Base-by-base conservation (phyloP, 202 grass and related monocot species). In the Setaria viridis region DNA sequence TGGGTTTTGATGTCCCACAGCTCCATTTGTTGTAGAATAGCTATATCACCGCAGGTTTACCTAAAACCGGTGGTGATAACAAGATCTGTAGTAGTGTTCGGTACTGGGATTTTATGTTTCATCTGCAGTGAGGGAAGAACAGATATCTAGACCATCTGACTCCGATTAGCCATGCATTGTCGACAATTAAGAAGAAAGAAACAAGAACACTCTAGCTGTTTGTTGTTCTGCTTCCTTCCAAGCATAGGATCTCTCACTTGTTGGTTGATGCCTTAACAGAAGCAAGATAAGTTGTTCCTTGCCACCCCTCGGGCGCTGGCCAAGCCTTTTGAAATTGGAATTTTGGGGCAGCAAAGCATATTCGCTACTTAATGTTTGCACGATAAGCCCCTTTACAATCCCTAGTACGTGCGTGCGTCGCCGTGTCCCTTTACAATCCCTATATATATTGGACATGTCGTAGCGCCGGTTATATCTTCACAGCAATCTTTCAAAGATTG, bases 231-330 rank as follows among this genome's bases (percentile, higher is more conserved):
- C 17, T 19, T 55, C 6, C 9, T 59, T 21, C n/a, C 20, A 59
- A 25, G 20, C 57, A 25, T 59, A 9, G 57, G 10, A 59, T 25
- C n/a, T 59, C n/a, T 59, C 57, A 2, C 9, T 21, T 9, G 20
- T 25, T 59, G 2, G n/a, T 21, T 11, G 15, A 59, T 59, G 57
- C 20, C 57, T 59, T 59, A 59, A 25, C 57, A 21, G 15, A 59
- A 59, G 56, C n/a, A 59, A 25, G 57, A 59, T 59, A 59, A 58
- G 8, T 59, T 57, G 54, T 59, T 59, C 57, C 57, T 59, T 59
- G 57, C 57, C 56, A n/a, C 56, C 19, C 56, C 8, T 58, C n/a
- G 56, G 55, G 56, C 56, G 56, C 56, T 8, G 56, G 56, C 56
- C 56, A 58, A 58, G 8, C 56, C 57, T 59, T 25, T 59, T 4